Evolutionary conservation across 2,329 filamentous ascomycete species (phyloP).

Genomic region (Penicillium sp.): DNA sequence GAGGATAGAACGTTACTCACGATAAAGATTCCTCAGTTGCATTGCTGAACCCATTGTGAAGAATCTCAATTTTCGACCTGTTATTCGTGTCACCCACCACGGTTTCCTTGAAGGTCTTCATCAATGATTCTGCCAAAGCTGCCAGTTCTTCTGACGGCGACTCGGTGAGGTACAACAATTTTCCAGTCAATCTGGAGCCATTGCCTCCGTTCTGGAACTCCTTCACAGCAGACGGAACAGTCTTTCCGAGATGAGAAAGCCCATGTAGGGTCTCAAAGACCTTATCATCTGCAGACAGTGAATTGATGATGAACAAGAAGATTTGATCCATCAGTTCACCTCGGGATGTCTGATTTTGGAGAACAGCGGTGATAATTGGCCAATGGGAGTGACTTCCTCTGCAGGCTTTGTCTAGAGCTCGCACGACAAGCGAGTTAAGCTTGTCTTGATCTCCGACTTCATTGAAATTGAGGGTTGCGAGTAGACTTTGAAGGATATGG

Average conservation of each 20-base stretch:
- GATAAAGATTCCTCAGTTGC: slow-evolving; percentile 46
- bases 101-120: slow-evolving; percentile 34
- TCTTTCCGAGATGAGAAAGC: slow-evolving; percentile 44
- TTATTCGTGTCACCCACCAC: slow-evolving; percentile 42
- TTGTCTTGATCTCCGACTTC: slow-evolving; percentile 36
- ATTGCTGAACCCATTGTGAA: slow-evolving; percentile 51
- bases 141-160: slow-evolving; percentile 53
- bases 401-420: slow-evolving; percentile 36
- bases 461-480: slow-evolving; percentile 39
- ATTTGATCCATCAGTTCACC: slow-evolving; percentile 35
- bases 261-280: slow-evolving; percentile 43
- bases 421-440: slow-evolving; percentile 36
- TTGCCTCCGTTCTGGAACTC: slow-evolving; percentile 44
- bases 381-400: slow-evolving; percentile 38
- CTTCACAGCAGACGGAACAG: slow-evolving; percentile 42
- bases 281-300: slow-evolving; percentile 40
- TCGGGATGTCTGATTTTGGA: slow-evolving; percentile 38
- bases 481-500: slow-evolving; percentile 39
- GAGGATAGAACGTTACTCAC: slow-evolving; percentile 33
- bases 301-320: slow-evolving; percentile 40
- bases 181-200: slow-evolving; percentile 52
- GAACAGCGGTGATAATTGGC: slow-evolving; percentile 38
- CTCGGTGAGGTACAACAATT: slow-evolving; percentile 54
- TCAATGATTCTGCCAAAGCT: slow-evolving; percentile 37
- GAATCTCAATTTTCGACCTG: slow-evolving; percentile 51